phyloP scores from a whole-genome alignment of 352 stramenopile species.

The Pythium chondricola region DNA sequence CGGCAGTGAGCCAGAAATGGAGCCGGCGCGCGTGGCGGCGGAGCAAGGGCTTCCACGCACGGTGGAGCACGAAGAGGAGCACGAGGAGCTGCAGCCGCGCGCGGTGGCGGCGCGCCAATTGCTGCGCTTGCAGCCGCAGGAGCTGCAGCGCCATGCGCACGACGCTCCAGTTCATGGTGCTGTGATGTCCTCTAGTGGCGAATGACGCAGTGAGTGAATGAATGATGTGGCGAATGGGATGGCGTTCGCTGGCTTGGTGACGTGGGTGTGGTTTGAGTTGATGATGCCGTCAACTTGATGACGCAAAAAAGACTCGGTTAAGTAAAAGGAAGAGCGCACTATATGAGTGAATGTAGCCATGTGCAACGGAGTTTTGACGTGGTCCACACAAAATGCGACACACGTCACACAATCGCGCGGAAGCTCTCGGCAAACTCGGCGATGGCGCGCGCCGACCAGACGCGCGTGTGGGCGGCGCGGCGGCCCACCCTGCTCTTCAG shows the following conservation, averaged over 20 bases:
- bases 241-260: neutral
- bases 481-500: neutral
- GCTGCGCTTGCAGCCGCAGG: neutral
- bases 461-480: constrained; percentile 1
- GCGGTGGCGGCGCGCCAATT: neutral
- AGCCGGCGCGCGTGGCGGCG: constrained; percentile 5
- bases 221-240: too few relatives aligned
- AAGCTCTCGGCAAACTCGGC: constrained; percentile 53
- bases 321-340: neutral
- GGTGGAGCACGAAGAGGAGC: constrained; percentile 10
- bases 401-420: constrained; percentile 8
- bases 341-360: neutral
- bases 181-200: neutral
- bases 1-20: constrained; percentile 30
- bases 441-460: constrained; percentile 49
- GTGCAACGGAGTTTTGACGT: neutral
- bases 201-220: neutral
- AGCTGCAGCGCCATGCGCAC: constrained; percentile 5
- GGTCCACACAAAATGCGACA: neutral
- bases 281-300: constrained; percentile 14
- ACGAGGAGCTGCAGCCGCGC: constrained; percentile 8
- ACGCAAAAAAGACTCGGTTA: neutral
- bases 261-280: neutral
- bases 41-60: constrained; percentile 12
- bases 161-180: constrained; percentile 12